Conservation (phyloP, 176 grass and related monocot genomes). For the Typha latifolia region DNA sequence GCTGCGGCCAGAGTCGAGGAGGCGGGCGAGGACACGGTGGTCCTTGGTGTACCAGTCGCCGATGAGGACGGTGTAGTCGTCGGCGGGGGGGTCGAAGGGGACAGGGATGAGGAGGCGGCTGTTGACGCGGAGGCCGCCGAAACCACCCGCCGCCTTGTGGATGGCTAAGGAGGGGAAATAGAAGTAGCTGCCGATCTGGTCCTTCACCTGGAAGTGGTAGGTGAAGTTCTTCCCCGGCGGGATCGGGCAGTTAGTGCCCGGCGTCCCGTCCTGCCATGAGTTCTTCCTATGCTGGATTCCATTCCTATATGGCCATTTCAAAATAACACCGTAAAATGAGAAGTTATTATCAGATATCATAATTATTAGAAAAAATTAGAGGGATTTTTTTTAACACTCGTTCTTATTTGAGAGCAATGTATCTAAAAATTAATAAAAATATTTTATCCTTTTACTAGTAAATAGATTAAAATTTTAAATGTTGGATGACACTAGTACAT, state of each 20-base stretch:
- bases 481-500: too few relatives aligned
- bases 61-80: conserved; percentile 46
- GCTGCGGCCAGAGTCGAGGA: conserved; percentile 55
- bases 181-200: conserved; percentile 95
- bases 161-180: conserved; percentile 81
- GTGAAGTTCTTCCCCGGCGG: conserved; percentile 71
- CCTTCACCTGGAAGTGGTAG: conserved; percentile 83
- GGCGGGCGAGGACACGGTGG: conserved; percentile 42
- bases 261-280: conserved; percentile 79
- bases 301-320: conserved; percentile 46
- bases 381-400: too few relatives aligned
- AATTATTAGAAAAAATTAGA: too few relatives aligned
- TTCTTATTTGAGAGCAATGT: too few relatives aligned
- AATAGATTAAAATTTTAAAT: too few relatives aligned
- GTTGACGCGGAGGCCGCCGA: conserved; percentile 65
- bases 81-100: conserved; percentile 57
- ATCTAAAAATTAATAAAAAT: too few relatives aligned
- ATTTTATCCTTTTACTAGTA: too few relatives aligned
- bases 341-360: too few relatives aligned
- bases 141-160: conserved; percentile 63
- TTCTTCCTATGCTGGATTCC: conserved; percentile 92
- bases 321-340: too few relatives aligned
- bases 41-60: conserved; percentile 88
- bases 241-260: conserved; percentile 79
- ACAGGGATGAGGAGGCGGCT: conserved; percentile 83